Evolutionary conservation across 495 filamentous ascomycete genomes (phyloP), one percentile per base, ranked within the genome.

Genomic region (Lasiosphaeria hispida): DNA sequence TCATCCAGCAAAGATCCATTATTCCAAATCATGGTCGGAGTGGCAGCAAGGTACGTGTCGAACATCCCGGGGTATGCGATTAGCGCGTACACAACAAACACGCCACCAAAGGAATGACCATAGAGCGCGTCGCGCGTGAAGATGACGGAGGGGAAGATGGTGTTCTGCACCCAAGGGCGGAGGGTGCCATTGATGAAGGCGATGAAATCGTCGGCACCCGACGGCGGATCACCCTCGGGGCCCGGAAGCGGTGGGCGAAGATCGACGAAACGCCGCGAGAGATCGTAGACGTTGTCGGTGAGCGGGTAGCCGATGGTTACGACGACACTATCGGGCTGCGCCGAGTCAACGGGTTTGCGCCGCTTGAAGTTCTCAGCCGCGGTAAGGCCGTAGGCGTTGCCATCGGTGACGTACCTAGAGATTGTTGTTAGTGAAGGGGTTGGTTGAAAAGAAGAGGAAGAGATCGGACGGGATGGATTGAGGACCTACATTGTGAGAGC

Each of bases 261-360:
- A 48, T 66, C 60, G 18, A 60, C 37, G 43, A 34, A 41, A 18
- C 63, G 45, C 15, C 51, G 57, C 0, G 48, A 23, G 3, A 60
- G 17, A 18, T 37, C 57, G 41, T 66, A 58, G 34, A 63, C 53
- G 42, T 43, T 37, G 49, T 65, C 57, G 13, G 56, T 63, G 15
- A 65, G 53, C 13, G 57, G 56, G 53, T 65, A 65, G 15, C 63
- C 63, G 44, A 65, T 63, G 34, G 60, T 62, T 14, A 63, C 60
- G 15, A 63, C 60, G 10, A 66, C 38, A 17, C 44, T 55, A 37
- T 66, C 60, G 36, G 63, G 63, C 37, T 60, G 60, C 15, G 40
- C n/a, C 7, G 45, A n/a, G n/a, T 62, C 56, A 18, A 66, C 60
- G 17, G 60, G 44, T 7, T 48, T 50, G 15, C 63, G 56, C 7